Evolutionary conservation across 495 filamentous ascomycete species (phyloP).

Genomic region (Penicillium crystallinum): DNA sequence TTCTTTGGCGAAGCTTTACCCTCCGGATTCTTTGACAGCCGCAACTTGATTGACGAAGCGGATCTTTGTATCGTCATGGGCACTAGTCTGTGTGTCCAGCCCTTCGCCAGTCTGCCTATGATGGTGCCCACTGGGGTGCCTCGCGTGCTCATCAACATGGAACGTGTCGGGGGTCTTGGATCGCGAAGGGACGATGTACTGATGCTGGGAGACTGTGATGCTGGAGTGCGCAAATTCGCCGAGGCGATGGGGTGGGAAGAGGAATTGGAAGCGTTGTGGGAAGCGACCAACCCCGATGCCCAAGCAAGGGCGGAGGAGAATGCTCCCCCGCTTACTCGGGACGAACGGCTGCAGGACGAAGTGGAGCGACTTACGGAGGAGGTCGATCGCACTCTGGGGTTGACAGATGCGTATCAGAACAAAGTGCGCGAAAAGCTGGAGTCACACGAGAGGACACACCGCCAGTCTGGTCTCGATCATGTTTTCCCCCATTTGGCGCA

Average conservation of each 20-base stretch:
- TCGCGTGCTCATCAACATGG: conserved; percentile 80
- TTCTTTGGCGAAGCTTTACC: conserved; percentile 94
- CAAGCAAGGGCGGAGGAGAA: conserved; percentile 30
- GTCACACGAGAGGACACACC: conserved; percentile 1
- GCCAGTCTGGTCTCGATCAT: conserved; percentile 27
- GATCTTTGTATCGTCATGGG: conserved; percentile 89
- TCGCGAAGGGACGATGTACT: conserved; percentile 71
- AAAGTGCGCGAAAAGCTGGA: conserved; percentile 36
- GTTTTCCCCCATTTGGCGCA: conserved; percentile 43
- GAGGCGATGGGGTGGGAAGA: conserved; percentile 78
- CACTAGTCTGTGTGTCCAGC: conserved; percentile 82
- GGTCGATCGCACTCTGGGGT: conserved; percentile 45
- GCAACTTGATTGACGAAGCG: conserved; percentile 50
- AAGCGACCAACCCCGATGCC: conserved; percentile 44
- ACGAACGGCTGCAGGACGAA: conserved; percentile 52
- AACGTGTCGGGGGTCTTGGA: conserved; percentile 78
- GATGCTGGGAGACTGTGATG: conserved; percentile 71
- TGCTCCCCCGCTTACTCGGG: conserved; percentile 34
- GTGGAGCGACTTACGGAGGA: conserved; percentile 50
- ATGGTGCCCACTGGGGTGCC: conserved; percentile 57
- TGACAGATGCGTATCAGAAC: conserved; percentile 43
- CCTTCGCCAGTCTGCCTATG: conserved; percentile 76
- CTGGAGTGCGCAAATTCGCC: conserved; percentile 77
- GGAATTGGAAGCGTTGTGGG: conserved; percentile 72
- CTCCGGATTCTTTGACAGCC: conserved; percentile 57